Conservation (phyloP, 345 rosid genomes). For the Rhizophora mangle region DNA sequence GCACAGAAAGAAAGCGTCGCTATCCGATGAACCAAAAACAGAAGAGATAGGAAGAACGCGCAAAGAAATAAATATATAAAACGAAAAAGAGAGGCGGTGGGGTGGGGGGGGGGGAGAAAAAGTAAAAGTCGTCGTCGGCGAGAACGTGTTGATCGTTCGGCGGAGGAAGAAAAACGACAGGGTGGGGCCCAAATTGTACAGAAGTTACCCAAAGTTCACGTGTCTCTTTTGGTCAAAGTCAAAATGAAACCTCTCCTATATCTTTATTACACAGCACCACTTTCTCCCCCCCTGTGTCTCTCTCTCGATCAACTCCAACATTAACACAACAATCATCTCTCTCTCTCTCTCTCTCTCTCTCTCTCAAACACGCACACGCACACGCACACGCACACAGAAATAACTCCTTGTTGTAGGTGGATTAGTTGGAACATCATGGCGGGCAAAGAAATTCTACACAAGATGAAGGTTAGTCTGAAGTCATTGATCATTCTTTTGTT, state of each 20-base stretch:
- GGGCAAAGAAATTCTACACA: constrained; percentile 66
- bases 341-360: too few relatives aligned
- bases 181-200: neutral
- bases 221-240: constrained; percentile 22
- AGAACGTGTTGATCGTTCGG: constrained; percentile 33
- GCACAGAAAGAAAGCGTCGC: too few relatives aligned
- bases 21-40: too few relatives aligned
- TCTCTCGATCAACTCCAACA: too few relatives aligned
- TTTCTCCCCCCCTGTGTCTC: too few relatives aligned
- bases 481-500: neutral
- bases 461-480: constrained; percentile 59
- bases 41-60: too few relatives aligned
- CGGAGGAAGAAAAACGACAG: neutral
- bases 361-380: too few relatives aligned
- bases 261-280: too few relatives aligned
- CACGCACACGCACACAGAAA: too few relatives aligned
- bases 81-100: neutral
- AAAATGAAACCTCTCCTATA: too few relatives aligned
- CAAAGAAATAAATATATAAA: neutral
- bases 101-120: constrained; percentile 1
- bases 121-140: constrained; percentile 35
- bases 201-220: constrained; percentile 34
- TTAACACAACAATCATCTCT: too few relatives aligned
- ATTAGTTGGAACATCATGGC: constrained; percentile 45
- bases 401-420: neutral